These are phyloP conservation scores for Tuber borchii DNA, from an alignment of 495 filamentous ascomycete species.

Conservation along the genomic window DNA sequence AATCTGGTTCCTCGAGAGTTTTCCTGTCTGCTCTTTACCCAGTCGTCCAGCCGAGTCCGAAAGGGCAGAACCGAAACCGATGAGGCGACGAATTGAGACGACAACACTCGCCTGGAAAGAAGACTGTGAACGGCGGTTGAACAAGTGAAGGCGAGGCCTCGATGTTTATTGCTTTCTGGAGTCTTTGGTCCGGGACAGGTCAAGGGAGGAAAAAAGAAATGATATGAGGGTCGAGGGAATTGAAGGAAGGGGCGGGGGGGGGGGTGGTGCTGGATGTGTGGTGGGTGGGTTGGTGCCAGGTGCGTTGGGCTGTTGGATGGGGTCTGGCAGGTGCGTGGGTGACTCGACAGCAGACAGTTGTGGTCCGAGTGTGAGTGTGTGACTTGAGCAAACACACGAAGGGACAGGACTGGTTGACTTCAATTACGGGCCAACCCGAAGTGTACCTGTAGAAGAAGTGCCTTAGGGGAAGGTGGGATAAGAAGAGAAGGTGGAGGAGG, in stretches of 20 bases:
- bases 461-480: not conserved
- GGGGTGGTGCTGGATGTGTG: slow-evolving; percentile 7
- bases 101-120: slow-evolving; percentile 30
- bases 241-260: slow-evolving; percentile 17
- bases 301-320: slow-evolving; percentile 28
- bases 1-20: slow-evolving; percentile 30
- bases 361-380: slow-evolving; percentile 36
- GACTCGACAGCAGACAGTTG: slow-evolving; percentile 25
- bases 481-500: not conserved
- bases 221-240: slow-evolving; percentile 22
- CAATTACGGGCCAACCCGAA: slow-evolving; percentile 29
- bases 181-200: slow-evolving; percentile 33
- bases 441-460: slow-evolving; percentile 21
- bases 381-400: slow-evolving; percentile 1
- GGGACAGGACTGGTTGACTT: slow-evolving; percentile 21
- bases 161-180: slow-evolving; percentile 38
- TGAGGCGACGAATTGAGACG: slow-evolving; percentile 38
- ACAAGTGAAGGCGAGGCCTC: slow-evolving; percentile 30
- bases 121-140: slow-evolving; percentile 35
- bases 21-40: slow-evolving; percentile 19
- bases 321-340: slow-evolving; percentile 22
- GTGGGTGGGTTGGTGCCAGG: slow-evolving; percentile 7
- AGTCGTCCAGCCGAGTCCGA: slow-evolving; percentile 28
- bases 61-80: slow-evolving; percentile 35
- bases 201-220: slow-evolving; percentile 31